Evolutionary conservation across 257 asterid genomes (phyloP).

Genomic region (Apocynum venetum): DNA sequence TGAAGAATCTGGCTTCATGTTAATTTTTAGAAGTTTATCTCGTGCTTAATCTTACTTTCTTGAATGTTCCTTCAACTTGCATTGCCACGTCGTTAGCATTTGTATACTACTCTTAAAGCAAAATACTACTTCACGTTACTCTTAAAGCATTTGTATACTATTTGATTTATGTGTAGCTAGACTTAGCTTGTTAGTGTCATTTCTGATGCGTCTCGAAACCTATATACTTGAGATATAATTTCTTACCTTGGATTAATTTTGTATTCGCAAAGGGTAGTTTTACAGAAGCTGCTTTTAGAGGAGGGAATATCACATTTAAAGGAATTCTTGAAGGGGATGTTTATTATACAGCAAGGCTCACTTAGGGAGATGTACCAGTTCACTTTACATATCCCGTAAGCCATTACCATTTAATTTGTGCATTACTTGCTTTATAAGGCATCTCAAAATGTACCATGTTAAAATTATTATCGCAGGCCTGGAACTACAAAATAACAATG

Average conservation of each 20-base stretch:
- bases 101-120: neutral
- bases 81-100: neutral
- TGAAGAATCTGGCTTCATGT: neutral
- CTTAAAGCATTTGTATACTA: no score
- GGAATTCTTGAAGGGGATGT: constrained; percentile 52
- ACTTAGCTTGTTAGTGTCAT: neutral
- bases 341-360: constrained; percentile 55
- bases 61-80: neutral
- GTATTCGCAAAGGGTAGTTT: constrained; percentile 42
- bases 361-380: constrained; percentile 45
- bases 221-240: neutral
- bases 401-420: constrained; percentile 24
- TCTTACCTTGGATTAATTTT: constrained; percentile 11
- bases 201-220: neutral
- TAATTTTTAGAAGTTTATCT: neutral
- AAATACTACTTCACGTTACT: neutral
- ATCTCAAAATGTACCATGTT: neutral
- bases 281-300: constrained; percentile 74
- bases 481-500: neutral
- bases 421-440: neutral
- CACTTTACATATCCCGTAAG: constrained; percentile 70
- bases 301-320: constrained; percentile 70
- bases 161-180: neutral
- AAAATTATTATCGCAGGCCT: neutral
- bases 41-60: no score